Evolutionary conservation across 2,329 filamentous ascomycete genomes (phyloP).

Genomic region (Didymella lethalis): DNA sequence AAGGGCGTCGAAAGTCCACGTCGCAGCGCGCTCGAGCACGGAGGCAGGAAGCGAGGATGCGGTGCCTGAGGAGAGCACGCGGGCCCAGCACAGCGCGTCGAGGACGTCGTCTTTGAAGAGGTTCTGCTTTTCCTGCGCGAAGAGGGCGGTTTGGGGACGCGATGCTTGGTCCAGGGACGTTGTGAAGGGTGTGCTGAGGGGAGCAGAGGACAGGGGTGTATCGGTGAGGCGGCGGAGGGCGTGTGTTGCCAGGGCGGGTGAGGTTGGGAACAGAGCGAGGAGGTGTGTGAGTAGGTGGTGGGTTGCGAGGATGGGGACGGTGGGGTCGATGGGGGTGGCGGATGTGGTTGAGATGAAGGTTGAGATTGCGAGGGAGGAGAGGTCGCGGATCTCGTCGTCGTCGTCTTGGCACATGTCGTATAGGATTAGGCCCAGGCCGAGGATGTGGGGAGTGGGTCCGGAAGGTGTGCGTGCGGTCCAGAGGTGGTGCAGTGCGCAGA

Average conservation of each 20-base stretch:
- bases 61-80: conserved; percentile 54
- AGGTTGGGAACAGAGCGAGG: conserved; percentile 44
- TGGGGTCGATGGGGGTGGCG: conserved; percentile 34
- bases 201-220: neutral
- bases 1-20: conserved; percentile 64
- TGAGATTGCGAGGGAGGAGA: conserved; percentile 63
- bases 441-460: conserved; percentile 25
- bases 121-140: conserved; percentile 91
- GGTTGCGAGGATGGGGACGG: conserved; percentile 60
- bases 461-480: conserved; percentile 12
- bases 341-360: conserved; percentile 53
- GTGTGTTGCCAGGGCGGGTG: conserved; percentile 45
- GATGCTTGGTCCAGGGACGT: conserved; percentile 42
- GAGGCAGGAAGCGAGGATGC: conserved; percentile 25
- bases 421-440: conserved; percentile 56
- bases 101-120: conserved; percentile 85
- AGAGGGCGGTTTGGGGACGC: conserved; percentile 71
- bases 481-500: conserved; percentile 55
- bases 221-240: conserved; percentile 49
- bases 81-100: conserved; percentile 75
- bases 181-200: conserved; percentile 24
- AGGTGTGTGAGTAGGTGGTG: conserved; percentile 50
- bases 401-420: conserved; percentile 72
- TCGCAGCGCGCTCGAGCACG: conserved; percentile 23
- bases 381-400: conserved; percentile 83